Conservation (phyloP, 192 early-diverging fungal genomes). For the Coemansia sp. region DNA sequence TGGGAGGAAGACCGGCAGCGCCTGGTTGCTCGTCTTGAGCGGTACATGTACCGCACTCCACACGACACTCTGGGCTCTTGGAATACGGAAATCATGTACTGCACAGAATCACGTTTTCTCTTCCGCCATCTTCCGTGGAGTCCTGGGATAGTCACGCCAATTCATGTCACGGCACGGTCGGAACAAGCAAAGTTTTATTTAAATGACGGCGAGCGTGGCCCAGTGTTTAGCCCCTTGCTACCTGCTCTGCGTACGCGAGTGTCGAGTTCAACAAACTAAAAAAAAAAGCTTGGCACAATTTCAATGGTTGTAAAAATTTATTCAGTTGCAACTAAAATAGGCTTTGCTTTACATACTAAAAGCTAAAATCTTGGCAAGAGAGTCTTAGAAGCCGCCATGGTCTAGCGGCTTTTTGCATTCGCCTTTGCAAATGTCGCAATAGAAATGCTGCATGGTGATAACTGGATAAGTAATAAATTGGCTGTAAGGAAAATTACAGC, state of each 20-base stretch:
- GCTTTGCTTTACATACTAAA: too few species aligned
- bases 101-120: slow-evolving; percentile 31
- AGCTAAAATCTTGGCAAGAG: too few species aligned
- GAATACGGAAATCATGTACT: slow-evolving; percentile 31
- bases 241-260: slow-evolving; percentile 6
- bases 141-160: slow-evolving; percentile 20
- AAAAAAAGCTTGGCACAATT: neutral
- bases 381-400: too few species aligned
- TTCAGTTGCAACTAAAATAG: too few species aligned
- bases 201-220: neutral
- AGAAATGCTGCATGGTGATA: too few species aligned
- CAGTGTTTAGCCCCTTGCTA: slow-evolving; percentile 9
- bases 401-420: too few species aligned
- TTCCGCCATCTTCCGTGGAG: slow-evolving; percentile 44
- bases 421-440: too few species aligned
- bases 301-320: neutral
- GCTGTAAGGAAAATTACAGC: too few species aligned
- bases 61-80: slow-evolving; percentile 30
- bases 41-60: slow-evolving; percentile 34
- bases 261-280: neutral
- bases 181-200: slow-evolving; percentile 16
- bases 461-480: too few species aligned
- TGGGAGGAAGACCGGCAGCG: slow-evolving; percentile 5
- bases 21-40: slow-evolving; percentile 7
- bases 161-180: slow-evolving; percentile 23